A percentile compares a stretch with the other conserved stretches of the same genome.
phyloP scores from a whole-genome alignment of 1,284 basidiomycete genomes.

The Omphalotus olearius region DNA sequence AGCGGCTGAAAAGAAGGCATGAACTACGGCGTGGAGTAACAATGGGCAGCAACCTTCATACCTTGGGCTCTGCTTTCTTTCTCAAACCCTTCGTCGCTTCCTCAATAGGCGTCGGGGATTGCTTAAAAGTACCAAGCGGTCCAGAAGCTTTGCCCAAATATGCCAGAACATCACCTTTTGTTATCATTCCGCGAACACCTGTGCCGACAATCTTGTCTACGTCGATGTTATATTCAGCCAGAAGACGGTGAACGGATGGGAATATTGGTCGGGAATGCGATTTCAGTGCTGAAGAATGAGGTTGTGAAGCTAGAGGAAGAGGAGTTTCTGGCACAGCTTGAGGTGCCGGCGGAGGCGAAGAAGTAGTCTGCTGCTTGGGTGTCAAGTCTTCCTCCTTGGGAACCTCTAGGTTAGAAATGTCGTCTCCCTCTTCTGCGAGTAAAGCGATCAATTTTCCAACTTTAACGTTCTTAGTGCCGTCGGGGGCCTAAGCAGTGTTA shows the following conservation, averaged over 20 bases:
- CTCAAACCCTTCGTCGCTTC: constrained; percentile 16
- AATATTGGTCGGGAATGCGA: constrained; percentile 64
- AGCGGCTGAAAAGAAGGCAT: constrained; percentile 39
- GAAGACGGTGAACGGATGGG: constrained; percentile 73
- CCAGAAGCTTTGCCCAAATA: constrained; percentile 78
- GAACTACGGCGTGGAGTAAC: neutral
- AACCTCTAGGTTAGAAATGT: constrained; percentile 80
- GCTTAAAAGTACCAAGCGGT: constrained; percentile 72
- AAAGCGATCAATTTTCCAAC: constrained; percentile 91
- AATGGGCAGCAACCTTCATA: constrained; percentile 7
- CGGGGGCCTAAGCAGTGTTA: constrained; percentile 49
- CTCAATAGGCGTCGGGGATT: constrained; percentile 30
- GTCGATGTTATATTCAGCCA: constrained; percentile 57
- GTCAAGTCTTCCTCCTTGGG: constrained; percentile 50
- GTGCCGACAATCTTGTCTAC: constrained; percentile 68
- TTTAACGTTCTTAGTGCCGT: constrained; percentile 82
- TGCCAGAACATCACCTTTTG: constrained; percentile 85
- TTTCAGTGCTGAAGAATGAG: constrained; percentile 33
- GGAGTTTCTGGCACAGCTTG: constrained; percentile 22
- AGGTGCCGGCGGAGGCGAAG: constrained; percentile 22
- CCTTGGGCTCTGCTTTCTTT: constrained; percentile 36
- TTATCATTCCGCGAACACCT: constrained; percentile 84
- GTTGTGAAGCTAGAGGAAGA: constrained; percentile 25
- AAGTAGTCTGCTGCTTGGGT: constrained; percentile 20
- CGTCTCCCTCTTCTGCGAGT: constrained; percentile 95